Conservation (phyloP, 345 rosid genomes). For the Lepidium aucheri region DNA sequence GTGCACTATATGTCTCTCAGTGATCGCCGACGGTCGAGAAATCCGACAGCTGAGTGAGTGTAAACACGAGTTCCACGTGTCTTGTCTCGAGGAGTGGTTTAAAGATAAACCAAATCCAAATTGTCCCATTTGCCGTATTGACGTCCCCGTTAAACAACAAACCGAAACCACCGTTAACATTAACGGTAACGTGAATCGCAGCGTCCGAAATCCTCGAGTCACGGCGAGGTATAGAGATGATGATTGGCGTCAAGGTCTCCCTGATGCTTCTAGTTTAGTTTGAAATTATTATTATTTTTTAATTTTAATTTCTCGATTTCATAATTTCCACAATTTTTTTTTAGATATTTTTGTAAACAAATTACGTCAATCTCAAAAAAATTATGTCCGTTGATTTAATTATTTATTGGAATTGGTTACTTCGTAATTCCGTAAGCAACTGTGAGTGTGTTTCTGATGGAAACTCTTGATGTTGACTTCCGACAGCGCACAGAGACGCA, state of each 20-base stretch:
- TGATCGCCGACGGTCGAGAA: conserved; percentile 47
- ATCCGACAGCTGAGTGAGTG: conserved; percentile 48
- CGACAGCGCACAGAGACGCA: not conserved
- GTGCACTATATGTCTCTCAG: conserved; percentile 66
- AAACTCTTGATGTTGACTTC: conserved; percentile 23
- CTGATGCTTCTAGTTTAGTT: conserved; percentile 62
- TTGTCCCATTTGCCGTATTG: conserved; percentile 74
- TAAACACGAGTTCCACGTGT: conserved; percentile 63
- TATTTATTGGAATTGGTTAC: conserved; percentile 12
- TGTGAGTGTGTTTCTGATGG: not conserved
- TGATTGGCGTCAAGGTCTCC: conserved; percentile 59
- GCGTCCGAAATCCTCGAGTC: conserved; percentile 3
- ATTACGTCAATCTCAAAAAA: not conserved
- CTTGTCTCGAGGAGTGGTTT: conserved; percentile 65
- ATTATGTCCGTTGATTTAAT: not conserved
- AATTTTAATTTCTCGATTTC: not conserved
- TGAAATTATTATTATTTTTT: conserved; percentile 19
- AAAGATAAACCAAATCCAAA: conserved; percentile 40
- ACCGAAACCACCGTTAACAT: conserved; percentile 21
- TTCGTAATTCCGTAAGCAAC: conserved; percentile 18
- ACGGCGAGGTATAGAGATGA: conserved; percentile 21
- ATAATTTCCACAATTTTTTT: not conserved
- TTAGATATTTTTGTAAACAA: conserved; percentile 2
- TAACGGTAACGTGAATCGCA: conserved; percentile 16
- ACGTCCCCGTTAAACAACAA: conserved; percentile 38